Base-by-base conservation (phyloP, 768 basidiomycete genomes). In the Mycena capillaripes region DNA sequence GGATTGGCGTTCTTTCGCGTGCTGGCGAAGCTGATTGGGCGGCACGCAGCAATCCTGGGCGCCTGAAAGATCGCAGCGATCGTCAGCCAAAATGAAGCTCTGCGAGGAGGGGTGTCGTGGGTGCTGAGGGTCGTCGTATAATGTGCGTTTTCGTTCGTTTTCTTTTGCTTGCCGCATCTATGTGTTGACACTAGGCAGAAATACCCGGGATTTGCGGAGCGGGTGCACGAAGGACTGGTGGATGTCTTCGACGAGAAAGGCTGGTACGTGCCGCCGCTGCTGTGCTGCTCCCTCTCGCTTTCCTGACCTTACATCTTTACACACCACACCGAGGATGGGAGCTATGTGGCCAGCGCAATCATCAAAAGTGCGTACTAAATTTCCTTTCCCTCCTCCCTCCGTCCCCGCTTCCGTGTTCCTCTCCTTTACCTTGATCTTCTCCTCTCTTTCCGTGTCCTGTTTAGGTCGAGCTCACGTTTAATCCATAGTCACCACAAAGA, bases 171-270 rank as follows among this genome's bases (percentile, higher is more conserved):
- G n/a, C n/a, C n/a, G n/a, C n/a, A n/a, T n/a, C n/a, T 27, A 44
- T 44, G 19, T 50, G 23, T 25, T 58, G 60, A 17, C 29, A 10
- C n/a, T 44, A 40, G 19, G n/a, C 69, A 98, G 96, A 98, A 98
- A 95, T 99, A 99, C 83, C 98, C 98, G 36, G 91, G 93, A 44
- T 99, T 99, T 79, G 90, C 97, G 42, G 95, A 98, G 74, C 88
- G 96, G 69, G 92, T 99, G 67, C 96, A 98, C 76, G 92, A 97
- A 80, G 98, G 97, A 17, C 83, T 99, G 69, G 88, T 93, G 48
- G 98, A 99, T 79, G 92, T 99, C 71, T 98, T 99, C 79, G 98
- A 98, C 16, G 97, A 98, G 75, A 96, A 95, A 86, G 98, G 97
- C 78, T 89, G 91, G 94, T 95, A 75, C 76, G 93, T n/a, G n/a